Conservation (phyloP, 2,329 filamentous ascomycete genomes). For the Arthrobotrys sphaeroides region DNA sequence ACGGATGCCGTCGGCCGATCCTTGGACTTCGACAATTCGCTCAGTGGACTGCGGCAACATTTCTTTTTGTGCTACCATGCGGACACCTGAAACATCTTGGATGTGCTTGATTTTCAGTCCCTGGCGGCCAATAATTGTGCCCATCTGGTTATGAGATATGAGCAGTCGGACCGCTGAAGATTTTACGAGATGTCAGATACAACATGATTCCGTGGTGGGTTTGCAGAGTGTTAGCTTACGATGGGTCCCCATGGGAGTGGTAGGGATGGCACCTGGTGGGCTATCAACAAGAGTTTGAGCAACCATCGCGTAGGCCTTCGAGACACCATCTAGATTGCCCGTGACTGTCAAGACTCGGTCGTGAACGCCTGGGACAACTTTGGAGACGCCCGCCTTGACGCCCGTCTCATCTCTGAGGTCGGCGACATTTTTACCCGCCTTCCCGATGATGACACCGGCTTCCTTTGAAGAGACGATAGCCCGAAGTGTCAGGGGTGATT, state of each 20-base stretch:
- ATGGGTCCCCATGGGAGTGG: slow-evolving; percentile 88
- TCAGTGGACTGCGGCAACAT: slow-evolving; percentile 99
- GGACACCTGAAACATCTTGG: slow-evolving; percentile 93
- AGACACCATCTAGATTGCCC: slow-evolving; percentile 84
- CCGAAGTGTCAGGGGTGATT: slow-evolving; percentile 89
- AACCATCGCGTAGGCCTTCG: slow-evolving; percentile 92
- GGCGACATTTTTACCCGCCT: slow-evolving; percentile 97
- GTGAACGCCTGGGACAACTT: slow-evolving; percentile 96
- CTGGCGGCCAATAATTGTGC: slow-evolving; percentile 95
- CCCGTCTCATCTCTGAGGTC: slow-evolving; percentile 97
- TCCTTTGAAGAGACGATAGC: slow-evolving; percentile 99
- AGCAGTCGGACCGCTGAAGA: slow-evolving; percentile 87
- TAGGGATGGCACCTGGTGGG: slow-evolving; percentile 85
- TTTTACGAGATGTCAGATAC: background rate
- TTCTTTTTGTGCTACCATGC: slow-evolving; percentile 99
- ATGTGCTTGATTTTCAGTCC: slow-evolving; percentile 99
- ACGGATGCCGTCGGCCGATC: slow-evolving; percentile 92
- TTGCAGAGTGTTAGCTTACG: slow-evolving; percentile 70
- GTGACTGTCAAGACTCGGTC: slow-evolving; percentile 97
- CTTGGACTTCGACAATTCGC: slow-evolving; percentile 95
- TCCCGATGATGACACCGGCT: slow-evolving; percentile 98
- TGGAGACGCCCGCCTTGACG: slow-evolving; percentile 97
- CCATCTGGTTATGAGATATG: slow-evolving; percentile 99
- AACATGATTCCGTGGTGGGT: background rate
- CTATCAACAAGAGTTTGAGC: slow-evolving; percentile 91